Evolutionary conservation across 495 filamentous ascomycete genomes (phyloP).

Genomic region (Penicillium ucsense): DNA sequence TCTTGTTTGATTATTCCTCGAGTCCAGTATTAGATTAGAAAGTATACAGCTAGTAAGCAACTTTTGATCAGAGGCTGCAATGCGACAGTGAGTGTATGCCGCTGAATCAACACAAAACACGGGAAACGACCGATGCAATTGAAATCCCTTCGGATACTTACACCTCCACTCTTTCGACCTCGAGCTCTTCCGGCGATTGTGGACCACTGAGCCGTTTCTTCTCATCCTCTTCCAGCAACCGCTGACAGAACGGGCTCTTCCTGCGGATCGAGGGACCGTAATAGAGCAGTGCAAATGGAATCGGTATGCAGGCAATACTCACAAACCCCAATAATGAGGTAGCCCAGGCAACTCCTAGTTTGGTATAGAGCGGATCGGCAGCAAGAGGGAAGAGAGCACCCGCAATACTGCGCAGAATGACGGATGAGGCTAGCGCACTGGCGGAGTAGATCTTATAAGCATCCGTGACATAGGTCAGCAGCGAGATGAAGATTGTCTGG

Average conservation of each 20-base stretch:
- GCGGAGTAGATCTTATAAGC: conserved; percentile 66
- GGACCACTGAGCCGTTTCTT: conserved; percentile 6
- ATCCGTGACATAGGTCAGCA: conserved; percentile 69
- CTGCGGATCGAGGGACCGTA: conserved; percentile 27
- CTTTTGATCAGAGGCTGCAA: too few relatives aligned
- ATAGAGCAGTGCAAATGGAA: conserved; percentile 31
- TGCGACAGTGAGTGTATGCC: too few relatives aligned
- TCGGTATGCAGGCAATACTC: conserved; percentile 29
- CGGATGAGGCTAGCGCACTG: conserved; percentile 56
- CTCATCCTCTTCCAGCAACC: conserved; percentile 19
- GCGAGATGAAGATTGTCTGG: conserved; percentile 54
- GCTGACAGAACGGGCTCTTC: conserved; percentile 33
- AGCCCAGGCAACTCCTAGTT: conserved; percentile 36
- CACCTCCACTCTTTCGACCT: background rate
- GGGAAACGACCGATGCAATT: too few relatives aligned
- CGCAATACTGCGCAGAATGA: conserved; percentile 48
- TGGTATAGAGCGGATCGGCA: conserved; percentile 28
- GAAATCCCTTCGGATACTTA: too few relatives aligned
- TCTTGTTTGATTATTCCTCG: too few relatives aligned
- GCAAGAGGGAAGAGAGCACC: conserved; percentile 47
- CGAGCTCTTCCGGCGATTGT: conserved; percentile 11
- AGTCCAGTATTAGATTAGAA: too few relatives aligned
- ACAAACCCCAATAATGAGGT: conserved; percentile 37
- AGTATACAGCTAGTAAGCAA: too few relatives aligned
- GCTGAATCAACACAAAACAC: too few relatives aligned